A percentile compares a stretch with the other conserved stretches of the same genome.
Evolutionary conservation across 1,284 basidiomycete species (phyloP).

Genomic region (Irpex sp.): DNA sequence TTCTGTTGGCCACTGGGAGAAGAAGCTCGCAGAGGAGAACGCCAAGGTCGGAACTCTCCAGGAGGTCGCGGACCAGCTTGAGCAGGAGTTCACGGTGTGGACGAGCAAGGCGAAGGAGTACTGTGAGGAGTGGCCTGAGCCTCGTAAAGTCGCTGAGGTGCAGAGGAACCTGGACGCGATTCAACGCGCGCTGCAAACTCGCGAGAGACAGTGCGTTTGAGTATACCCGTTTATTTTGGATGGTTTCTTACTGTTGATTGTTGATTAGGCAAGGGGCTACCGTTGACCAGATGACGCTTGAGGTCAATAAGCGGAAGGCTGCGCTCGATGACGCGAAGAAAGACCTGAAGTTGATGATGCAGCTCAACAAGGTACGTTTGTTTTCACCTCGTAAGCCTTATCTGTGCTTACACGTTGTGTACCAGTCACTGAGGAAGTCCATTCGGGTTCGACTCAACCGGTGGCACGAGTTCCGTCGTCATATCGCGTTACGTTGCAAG

Average conservation of each 20-base stretch:
- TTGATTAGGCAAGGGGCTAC: slow-evolving; percentile 64
- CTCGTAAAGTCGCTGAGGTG: slow-evolving; percentile 53
- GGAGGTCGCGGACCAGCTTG: slow-evolving; percentile 42
- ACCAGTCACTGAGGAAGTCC: slow-evolving; percentile 48
- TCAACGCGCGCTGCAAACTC: slow-evolving; percentile 63
- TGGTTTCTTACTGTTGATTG: background rate
- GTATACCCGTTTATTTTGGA: background rate
- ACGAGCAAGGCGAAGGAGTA: slow-evolving; percentile 59
- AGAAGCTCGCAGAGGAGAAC: slow-evolving; percentile 42
- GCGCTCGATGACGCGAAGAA: slow-evolving; percentile 53
- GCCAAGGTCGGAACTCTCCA: slow-evolving; percentile 41
- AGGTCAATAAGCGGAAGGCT: slow-evolving; percentile 60
- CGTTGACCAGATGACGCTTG: slow-evolving; percentile 72
- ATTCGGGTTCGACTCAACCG: slow-evolving; percentile 61
- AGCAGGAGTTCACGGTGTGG: slow-evolving; percentile 69
- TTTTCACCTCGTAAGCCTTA: background rate
- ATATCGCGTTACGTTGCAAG: slow-evolving; percentile 85
- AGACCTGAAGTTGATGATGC: slow-evolving; percentile 59
- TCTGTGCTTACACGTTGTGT: slow-evolving; percentile 2
- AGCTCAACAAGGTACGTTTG: slow-evolving; percentile 55
- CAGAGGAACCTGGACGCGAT: slow-evolving; percentile 61
- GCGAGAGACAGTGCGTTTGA: slow-evolving; percentile 57
- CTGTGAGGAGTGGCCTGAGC: slow-evolving; percentile 57
- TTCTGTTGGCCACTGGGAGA: slow-evolving; percentile 40
- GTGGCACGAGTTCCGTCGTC: slow-evolving; percentile 87